Evolutionary conservation across 371 early-diverging fungal genomes (phyloP), one percentile per base, ranked within the genome.

Genomic region (Circinella minor): DNA sequence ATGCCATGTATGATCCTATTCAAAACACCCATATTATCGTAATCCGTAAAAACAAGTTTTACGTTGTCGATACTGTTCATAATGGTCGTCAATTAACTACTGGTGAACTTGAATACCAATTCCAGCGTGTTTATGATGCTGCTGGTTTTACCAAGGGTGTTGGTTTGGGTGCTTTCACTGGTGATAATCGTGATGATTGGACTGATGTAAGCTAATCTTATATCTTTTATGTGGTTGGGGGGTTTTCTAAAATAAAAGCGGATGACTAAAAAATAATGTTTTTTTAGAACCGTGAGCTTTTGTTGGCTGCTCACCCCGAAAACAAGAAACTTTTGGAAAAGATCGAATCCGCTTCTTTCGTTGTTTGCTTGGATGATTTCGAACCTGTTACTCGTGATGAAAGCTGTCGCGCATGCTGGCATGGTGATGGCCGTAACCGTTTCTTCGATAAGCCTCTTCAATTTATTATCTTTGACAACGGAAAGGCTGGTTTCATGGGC

Each of bases 121-220:
- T 93, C 59, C 80, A 89, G 61, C 83, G 84, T 46, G 92, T 98
- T 68, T 89, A 94, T 73, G 84, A 89, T 73, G 59, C 77, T 55
- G 97, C 96, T 43, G 94, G 93, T 61, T 85, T 87, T 49, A 80
- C 82, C 70, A 86, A 85, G 76, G 94, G 87, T 46, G 85, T 90
- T 46, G 80, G 95, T 55, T 72, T 98, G 18, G 99, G 99, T 77
- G 91, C 84, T 17, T 82, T 98, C 80, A 97, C 97, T 18, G 82
- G 95, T 38, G 95, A 94, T 70, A 91, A 98, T 85, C 92, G 99
- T 77, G 98, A 98, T 74, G 85, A 80, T 66, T 98, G 99, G 99
- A 87, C 95, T 38, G 95, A 94, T 78, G 90, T 88, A 81, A 87
- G 11, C 43, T 43, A 43, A 43, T 11, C 4, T 51, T 8, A 13